Evolutionary conservation across 805 yeast species (phyloP), one percentile per base, ranked within the genome.

Genomic region (Cyberlindnera mississippiensis): DNA sequence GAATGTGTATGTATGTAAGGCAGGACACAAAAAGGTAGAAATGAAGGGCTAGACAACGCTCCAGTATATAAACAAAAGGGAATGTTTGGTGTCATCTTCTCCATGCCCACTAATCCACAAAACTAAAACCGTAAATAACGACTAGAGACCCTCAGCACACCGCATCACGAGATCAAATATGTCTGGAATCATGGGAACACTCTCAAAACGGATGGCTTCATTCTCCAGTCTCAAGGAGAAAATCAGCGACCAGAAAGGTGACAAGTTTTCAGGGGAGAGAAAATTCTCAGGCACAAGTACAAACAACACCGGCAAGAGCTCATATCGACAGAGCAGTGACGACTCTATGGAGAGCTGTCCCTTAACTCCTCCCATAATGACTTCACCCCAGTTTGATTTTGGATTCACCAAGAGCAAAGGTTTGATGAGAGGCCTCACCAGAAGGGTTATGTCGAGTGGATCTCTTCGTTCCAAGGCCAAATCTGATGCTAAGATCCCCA

Each of bases 191-290:
- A 15, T 36, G 7, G n/a, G 33, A 13, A 6, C 39, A 2, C 28
- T 36, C 19, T 12, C 28, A 7, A 28, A 29, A 28, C 13, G 39
- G 6, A 22, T 36, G 13, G 39, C 28, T 14, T 36, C 39, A 7
- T 36, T 36, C 39, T 36, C 39, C 8, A 29, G 33, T n/a, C 39
- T 36, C 28, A 36, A 14, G 15, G 39, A 36, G 14, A 27, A 28
- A 15, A 9, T 18, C 33, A 2, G 6, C 31, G 19, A 26, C 13
- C 13, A 27, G 13, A 11, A 27, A n/a, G 6, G 14, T 27, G 29
- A 27, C 29, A 11, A 27, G 14, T 11, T n/a, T 27, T 24, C 27
- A 24, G 29, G 17, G n/a, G 15, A 17, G 26, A 18, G 14, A 4
- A n/a, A 32, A 9, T 4, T 12, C n/a, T 8, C 26, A 5, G 14